Conservation (phyloP, 2,329 filamentous ascomycete genomes). For the Beauveria rudraprayagi region DNA sequence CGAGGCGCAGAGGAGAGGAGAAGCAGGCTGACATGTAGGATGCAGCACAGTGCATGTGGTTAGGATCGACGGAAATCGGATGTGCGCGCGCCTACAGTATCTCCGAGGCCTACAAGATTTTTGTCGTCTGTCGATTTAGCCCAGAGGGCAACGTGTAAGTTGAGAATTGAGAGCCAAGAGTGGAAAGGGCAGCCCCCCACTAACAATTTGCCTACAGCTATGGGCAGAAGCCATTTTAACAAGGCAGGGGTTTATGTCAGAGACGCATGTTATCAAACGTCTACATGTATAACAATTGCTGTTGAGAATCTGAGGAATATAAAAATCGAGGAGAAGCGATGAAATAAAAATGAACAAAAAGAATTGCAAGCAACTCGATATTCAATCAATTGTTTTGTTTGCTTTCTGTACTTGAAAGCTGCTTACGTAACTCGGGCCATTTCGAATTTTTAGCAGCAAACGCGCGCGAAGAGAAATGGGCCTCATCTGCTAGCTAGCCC, state of each 20-base stretch:
- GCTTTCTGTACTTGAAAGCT: not conserved
- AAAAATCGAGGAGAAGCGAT: not conserved
- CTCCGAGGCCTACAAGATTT: constrained; percentile 25
- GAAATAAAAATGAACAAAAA: not conserved
- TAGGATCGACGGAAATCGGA: constrained; percentile 24
- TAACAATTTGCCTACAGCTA: constrained; percentile 15
- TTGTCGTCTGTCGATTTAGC: constrained; percentile 27
- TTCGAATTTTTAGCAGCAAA: constrained; percentile 17
- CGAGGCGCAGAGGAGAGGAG: not conserved
- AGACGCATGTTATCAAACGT: not conserved
- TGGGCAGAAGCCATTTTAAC: constrained; percentile 23
- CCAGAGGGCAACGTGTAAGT: constrained; percentile 30
- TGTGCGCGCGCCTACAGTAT: constrained; percentile 26
- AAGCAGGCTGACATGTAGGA: constrained; percentile 9
- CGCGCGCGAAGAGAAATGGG: constrained; percentile 26
- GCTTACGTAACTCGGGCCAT: constrained; percentile 20
- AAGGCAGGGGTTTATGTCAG: not conserved
- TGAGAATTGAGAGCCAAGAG: not conserved
- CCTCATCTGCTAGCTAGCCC: constrained; percentile 1
- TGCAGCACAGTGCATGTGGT: constrained; percentile 31
- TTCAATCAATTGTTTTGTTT: not conserved
- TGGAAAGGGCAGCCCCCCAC: not conserved
- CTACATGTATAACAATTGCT: not conserved
- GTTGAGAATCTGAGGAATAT: not conserved
- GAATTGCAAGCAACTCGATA: not conserved